Conservation (phyloP, 371 early-diverging fungal species). For the Mucor piriformis region DNA sequence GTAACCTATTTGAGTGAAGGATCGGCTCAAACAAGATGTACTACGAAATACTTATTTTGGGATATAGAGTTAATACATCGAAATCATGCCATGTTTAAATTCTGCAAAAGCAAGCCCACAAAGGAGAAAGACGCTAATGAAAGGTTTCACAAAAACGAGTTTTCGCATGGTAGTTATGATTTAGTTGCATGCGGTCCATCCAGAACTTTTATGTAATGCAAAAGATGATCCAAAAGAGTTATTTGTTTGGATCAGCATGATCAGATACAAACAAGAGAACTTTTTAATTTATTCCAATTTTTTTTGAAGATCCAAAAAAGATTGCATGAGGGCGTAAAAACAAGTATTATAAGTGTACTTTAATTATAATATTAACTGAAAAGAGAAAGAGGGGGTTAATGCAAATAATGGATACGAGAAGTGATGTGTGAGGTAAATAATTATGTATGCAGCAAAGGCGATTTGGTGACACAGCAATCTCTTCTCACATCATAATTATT, state of each 20-base stretch:
- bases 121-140: too few species aligned
- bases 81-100: too few species aligned
- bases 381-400: neutral
- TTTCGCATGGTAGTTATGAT: too few species aligned
- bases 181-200: too few species aligned
- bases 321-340: neutral
- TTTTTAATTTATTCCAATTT: neutral
- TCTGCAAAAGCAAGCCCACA: too few species aligned
- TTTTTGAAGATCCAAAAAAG: neutral
- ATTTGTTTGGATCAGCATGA: constrained; percentile 1
- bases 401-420: neutral
- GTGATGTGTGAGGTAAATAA: constrained; percentile 1
- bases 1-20: too few species aligned
- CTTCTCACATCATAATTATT: neutral
- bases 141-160: too few species aligned
- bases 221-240: neutral
- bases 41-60: too few species aligned
- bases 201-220: too few species aligned
- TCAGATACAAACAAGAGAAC: neutral
- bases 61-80: too few species aligned
- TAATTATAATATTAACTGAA: neutral
- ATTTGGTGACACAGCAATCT: neutral
- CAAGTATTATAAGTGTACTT: neutral
- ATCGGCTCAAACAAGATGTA: too few species aligned
- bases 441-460: neutral